A percentile compares a stretch with the other conserved stretches of the same genome.
Evolutionary conservation across 2,329 filamentous ascomycete genomes (phyloP).

Genomic region (Sarocladium kiliense): DNA sequence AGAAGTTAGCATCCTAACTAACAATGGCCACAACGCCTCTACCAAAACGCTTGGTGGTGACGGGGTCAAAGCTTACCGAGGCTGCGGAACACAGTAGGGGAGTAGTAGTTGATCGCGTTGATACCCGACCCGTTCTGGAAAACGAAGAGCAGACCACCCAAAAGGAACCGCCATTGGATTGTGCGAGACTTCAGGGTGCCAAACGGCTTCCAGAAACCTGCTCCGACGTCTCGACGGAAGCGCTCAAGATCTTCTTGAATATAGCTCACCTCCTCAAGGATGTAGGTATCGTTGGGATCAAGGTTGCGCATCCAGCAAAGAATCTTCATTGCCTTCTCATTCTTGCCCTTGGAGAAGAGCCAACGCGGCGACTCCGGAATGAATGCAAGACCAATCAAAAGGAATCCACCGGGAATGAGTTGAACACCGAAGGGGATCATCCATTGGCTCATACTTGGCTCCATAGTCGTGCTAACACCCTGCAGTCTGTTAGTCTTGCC

Average conservation of each 20-base stretch:
- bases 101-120: conserved; percentile 76
- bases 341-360: conserved; percentile 58
- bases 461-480: conserved; percentile 48
- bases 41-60: too few species aligned
- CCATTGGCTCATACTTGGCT: conserved; percentile 50
- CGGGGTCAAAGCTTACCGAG: conserved; percentile 26
- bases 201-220: conserved; percentile 73
- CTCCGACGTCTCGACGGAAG: conserved; percentile 56
- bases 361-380: conserved; percentile 64
- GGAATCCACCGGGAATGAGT: conserved; percentile 59
- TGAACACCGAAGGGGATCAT: conserved; percentile 61
- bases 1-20: background rate
- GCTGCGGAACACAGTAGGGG: conserved; percentile 29
- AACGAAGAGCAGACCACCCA: conserved; percentile 70
- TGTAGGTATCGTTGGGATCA: conserved; percentile 52
- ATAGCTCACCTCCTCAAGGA: conserved; percentile 66
- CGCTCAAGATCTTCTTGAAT: conserved; percentile 67
- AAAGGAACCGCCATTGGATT: conserved; percentile 66
- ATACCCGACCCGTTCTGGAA: conserved; percentile 70
- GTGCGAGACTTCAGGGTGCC: conserved; percentile 47
- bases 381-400: conserved; percentile 54
- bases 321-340: conserved; percentile 52
- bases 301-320: conserved; percentile 63
- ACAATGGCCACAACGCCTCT: too few species aligned
- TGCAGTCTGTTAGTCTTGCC: background rate